These are phyloP conservation scores for Chimonanthus salicifolius DNA, from an alignment of 164 flowering plant genomes.

Conservation along the genomic window DNA sequence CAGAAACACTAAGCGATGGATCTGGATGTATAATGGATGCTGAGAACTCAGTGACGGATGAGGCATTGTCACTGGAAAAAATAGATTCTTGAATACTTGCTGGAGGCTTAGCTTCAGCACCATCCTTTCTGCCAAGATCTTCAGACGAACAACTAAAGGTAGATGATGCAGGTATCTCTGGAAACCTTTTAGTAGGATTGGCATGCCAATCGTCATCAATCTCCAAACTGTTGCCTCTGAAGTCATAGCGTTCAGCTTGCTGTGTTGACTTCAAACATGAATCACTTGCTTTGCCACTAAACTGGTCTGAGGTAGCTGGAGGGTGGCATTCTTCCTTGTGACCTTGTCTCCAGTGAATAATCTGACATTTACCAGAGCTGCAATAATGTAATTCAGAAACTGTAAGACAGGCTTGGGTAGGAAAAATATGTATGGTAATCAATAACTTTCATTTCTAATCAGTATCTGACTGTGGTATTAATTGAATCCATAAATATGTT, in stretches of 20 bases:
- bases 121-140: constrained; percentile 9
- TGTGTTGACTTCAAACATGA: constrained; percentile 8
- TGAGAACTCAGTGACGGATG: constrained; percentile 24
- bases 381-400: constrained; percentile 4
- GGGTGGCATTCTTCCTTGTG: constrained; percentile 76
- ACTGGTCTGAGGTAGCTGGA: constrained; percentile 9
- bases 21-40: constrained; percentile 17
- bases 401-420: background rate
- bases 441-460: no score
- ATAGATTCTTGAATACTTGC: constrained; percentile 15
- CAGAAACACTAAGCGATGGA: constrained; percentile 32
- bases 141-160: constrained; percentile 9
- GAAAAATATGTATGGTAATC: background rate
- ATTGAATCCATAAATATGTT: no score
- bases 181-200: constrained; percentile 9
- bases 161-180: constrained; percentile 14
- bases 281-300: constrained; percentile 19
- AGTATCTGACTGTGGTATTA: no score
- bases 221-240: constrained; percentile 11
- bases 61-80: constrained; percentile 17
- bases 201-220: constrained; percentile 10
- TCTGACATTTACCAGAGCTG: constrained; percentile 88
- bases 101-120: constrained; percentile 20
- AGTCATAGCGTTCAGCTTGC: constrained; percentile 12
- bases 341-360: constrained; percentile 83